Conservation (phyloP, 1,284 basidiomycete species). For the Trametes versicolor region DNA sequence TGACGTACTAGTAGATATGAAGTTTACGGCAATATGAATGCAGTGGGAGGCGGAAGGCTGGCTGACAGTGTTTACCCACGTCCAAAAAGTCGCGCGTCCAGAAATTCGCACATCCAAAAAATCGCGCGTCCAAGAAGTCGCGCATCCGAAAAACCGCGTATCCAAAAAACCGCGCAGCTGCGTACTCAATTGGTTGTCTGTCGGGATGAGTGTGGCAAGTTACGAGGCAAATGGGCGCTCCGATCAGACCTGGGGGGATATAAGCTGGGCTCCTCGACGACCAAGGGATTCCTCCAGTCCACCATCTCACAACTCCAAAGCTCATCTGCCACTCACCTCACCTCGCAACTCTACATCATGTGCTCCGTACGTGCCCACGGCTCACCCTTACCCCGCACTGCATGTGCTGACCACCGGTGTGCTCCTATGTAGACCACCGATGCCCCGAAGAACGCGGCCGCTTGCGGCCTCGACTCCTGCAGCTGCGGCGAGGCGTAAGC, state of each 20-base stretch:
- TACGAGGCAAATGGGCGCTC: conserved; percentile 25
- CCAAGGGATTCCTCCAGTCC: conserved; percentile 17
- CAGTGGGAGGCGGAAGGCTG: conserved; percentile 7
- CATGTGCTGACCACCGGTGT: conserved; percentile 3
- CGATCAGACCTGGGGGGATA: conserved; percentile 26
- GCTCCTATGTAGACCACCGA: conserved; percentile 49
- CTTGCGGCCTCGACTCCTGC: conserved; percentile 62
- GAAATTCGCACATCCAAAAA: no score
- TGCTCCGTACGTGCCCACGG: conserved; percentile 25
- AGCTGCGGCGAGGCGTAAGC: conserved; percentile 61
- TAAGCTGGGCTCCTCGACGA: conserved; percentile 15
- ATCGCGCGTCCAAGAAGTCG: no score
- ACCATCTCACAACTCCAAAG: conserved; percentile 19
- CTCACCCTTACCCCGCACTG: neutral
- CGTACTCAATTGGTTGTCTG: conserved; percentile 27
- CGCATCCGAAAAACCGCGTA: conserved; percentile 22
- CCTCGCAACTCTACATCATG: conserved; percentile 23
- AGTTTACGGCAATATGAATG: no score
- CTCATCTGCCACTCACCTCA: conserved; percentile 20
- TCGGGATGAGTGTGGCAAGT: conserved; percentile 13
- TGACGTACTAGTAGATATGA: no score
- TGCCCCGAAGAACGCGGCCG: conserved; percentile 53
- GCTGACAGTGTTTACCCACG: conserved; percentile 17
- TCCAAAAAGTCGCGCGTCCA: no score
- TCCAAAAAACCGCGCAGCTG: conserved; percentile 30